Percentiles rank a stretch among this genome's conserved stretches.
Conservation (phyloP, 2,329 filamentous ascomycete genomes). For the Bipolaris victoriae region DNA sequence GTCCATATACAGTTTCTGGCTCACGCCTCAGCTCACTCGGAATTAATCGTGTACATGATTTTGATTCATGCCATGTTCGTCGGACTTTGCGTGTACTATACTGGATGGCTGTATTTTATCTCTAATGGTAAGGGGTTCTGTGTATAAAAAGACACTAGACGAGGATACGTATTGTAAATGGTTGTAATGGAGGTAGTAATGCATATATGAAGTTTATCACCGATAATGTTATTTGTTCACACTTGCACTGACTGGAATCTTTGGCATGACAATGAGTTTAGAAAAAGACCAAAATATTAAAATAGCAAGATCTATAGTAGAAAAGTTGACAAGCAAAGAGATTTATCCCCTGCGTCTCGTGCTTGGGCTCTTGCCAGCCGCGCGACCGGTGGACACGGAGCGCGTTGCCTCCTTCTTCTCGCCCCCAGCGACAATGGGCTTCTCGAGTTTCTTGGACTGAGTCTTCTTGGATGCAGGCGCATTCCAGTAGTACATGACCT, state of each 20-base stretch:
- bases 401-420: constrained; percentile 39
- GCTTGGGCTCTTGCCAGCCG: constrained; percentile 57
- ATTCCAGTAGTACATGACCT: constrained; percentile 99
- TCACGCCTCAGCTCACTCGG: neutral
- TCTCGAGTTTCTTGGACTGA: constrained; percentile 48
- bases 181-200: constrained; percentile 28
- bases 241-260: no score
- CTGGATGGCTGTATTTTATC: constrained; percentile 10
- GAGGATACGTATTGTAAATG: constrained; percentile 18
- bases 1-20: no score
- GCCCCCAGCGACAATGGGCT: constrained; percentile 39
- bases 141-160: neutral
- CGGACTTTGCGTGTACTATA: neutral
- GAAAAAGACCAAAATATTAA: neutral
- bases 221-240: neutral
- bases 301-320: neutral
- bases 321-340: neutral
- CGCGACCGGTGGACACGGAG: constrained; percentile 46
- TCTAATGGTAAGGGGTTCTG: constrained; percentile 13
- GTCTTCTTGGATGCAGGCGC: constrained; percentile 48
- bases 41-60: neutral
- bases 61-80: neutral
- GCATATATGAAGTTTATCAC: constrained; percentile 8
- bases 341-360: constrained; percentile 61
- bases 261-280: no score